Evolutionary conservation across 2,329 filamentous ascomycete genomes (phyloP).

Genomic region (Penicillium expansum): DNA sequence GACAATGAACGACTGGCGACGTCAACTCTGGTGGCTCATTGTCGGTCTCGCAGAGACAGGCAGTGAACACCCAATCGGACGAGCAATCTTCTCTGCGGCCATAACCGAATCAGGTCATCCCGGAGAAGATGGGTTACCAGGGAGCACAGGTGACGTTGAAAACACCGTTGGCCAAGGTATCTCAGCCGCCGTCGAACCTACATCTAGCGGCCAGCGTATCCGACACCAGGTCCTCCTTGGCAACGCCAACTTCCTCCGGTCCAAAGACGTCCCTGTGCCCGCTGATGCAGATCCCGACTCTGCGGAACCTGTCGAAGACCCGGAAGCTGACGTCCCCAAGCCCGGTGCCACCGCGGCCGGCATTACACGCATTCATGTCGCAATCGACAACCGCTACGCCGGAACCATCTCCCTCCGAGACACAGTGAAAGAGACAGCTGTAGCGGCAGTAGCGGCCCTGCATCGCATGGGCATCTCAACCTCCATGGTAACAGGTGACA

Average conservation of each 20-base stretch:
- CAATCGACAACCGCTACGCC: conserved; percentile 76
- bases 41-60: conserved; percentile 93
- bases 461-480: conserved; percentile 81
- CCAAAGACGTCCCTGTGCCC: conserved; percentile 60
- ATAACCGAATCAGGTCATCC: conserved; percentile 72
- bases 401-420: conserved; percentile 83
- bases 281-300: conserved; percentile 40
- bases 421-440: conserved; percentile 83
- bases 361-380: conserved; percentile 87
- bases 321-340: conserved; percentile 30
- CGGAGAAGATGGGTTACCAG: conserved; percentile 71
- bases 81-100: conserved; percentile 73
- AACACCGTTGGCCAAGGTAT: conserved; percentile 82
- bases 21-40: conserved; percentile 87
- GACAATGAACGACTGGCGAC: conserved; percentile 65
- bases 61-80: conserved; percentile 94
- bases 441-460: conserved; percentile 75
- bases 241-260: conserved; percentile 72
- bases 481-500: conserved; percentile 92
- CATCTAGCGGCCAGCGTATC: conserved; percentile 62
- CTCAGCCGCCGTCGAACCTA: conserved; percentile 75
- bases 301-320: conserved; percentile 17
- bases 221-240: conserved; percentile 81
- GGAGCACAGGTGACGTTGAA: conserved; percentile 80
- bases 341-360: conserved; percentile 54